Base-by-base conservation (phyloP, 176 grass and related monocot genomes). In the Zea mays region DNA sequence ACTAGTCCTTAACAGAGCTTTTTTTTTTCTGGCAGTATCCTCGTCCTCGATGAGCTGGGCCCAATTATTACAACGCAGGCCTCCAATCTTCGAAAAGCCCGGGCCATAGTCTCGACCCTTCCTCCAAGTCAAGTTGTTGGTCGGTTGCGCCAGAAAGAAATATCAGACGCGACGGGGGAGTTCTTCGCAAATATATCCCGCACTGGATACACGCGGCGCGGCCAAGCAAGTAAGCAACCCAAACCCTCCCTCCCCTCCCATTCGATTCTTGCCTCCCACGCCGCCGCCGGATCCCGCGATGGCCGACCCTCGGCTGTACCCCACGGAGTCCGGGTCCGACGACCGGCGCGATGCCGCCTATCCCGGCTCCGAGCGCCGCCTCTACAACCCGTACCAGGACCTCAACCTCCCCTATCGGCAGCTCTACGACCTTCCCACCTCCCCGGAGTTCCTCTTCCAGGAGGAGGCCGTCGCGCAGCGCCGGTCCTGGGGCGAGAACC, bases 401-500 rank as follows among this genome's bases (percentile, higher is more conserved):
- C 85, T 94, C 38, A 86, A 90, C 61, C 79, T 97, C 68, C 94
- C 94, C 14, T 94, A 91, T 77, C 81, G 72, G 64, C 74, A 78
- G n/a, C 79, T 97, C 62, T 97, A 94, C 83, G 95, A 94, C 76
- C 81, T 94, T 33, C 95, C 96, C 69, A 94, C 96, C 48, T 94
- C 95, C 45, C 95, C 95, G 14, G 96, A 98, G 81, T 98, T 92
- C 86, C 96, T 98, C 74, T 98, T 98, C 83, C 78, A 94, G 71
- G 91, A 98, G 89, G 96, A 98, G 72, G 82, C 95, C 55, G 7
- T 92, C 47, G 74, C 88, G 27, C 89, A 94, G 80, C 87, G 91
- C 63, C 95, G 91, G 77, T 94, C 95, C 45, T 98, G 95, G 95
- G 95, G 95, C 9, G 95, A 98, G 87, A 98, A 98, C 70, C 89